Evolutionary conservation across 352 stramenopile species (phyloP).

Genomic region (Thraustochytrium sp.): DNA sequence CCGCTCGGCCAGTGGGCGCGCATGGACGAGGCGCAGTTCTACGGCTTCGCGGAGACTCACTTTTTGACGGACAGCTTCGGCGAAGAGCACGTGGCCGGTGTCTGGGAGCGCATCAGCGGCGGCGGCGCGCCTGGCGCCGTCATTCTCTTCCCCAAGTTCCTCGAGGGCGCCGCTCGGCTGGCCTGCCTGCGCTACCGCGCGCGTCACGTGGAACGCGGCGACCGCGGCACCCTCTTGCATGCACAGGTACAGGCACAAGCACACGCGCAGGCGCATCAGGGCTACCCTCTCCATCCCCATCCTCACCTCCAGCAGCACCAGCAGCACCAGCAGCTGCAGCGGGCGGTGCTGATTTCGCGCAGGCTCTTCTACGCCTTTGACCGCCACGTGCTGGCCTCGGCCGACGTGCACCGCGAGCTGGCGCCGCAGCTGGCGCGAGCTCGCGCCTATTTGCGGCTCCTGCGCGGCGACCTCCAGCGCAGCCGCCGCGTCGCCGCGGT

Average conservation of each 20-base stretch:
- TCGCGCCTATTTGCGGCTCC: neutral
- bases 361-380: slow-evolving; percentile 16
- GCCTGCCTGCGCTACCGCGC: neutral
- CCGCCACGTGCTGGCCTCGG: neutral
- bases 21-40: slow-evolving; percentile 35
- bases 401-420: neutral
- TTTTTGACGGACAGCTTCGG: neutral
- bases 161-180: slow-evolving; percentile 12
- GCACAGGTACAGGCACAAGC: too few species aligned
- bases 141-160: slow-evolving; percentile 27
- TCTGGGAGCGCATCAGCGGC: neutral
- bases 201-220: neutral
- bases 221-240: neutral
- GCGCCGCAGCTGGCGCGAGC: neutral
- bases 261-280: too few species aligned
- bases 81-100: neutral
- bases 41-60: neutral
- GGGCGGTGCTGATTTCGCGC: neutral
- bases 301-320: neutral
- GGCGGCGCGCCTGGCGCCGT: neutral
- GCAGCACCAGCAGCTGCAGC: neutral
- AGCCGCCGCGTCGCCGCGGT: neutral
- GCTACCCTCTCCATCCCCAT: too few species aligned
- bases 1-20: neutral
- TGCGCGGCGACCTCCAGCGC: neutral